Evolutionary conservation across 2,329 filamentous ascomycete genomes (phyloP).

Genomic region (Pyrenochaeta sp.): DNA sequence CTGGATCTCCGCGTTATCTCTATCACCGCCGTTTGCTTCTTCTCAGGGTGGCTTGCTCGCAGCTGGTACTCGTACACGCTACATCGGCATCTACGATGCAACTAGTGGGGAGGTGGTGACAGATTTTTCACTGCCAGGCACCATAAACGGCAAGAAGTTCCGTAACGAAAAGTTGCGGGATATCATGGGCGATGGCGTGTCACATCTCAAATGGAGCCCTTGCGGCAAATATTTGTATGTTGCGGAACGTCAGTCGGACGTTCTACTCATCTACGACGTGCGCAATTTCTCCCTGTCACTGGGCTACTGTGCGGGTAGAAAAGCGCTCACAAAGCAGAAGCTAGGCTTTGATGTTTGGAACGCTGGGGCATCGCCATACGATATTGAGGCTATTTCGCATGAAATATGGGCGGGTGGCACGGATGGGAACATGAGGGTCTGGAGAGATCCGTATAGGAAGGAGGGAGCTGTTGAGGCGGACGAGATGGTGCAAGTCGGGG

Average conservation of each 20-base stretch:
- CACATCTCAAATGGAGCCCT: constrained; percentile 65
- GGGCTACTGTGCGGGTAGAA: constrained; percentile 56
- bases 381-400: constrained; percentile 40
- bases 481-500: constrained; percentile 30
- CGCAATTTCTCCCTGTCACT: constrained; percentile 62
- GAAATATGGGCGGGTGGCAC: constrained; percentile 68
- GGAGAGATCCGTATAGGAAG: constrained; percentile 41
- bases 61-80: constrained; percentile 65
- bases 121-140: constrained; percentile 57
- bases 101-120: constrained; percentile 60
- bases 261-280: constrained; percentile 66
- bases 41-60: constrained; percentile 60
- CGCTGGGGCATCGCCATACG: constrained; percentile 33
- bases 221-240: constrained; percentile 67
- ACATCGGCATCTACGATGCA: constrained; percentile 64
- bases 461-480: constrained; percentile 50
- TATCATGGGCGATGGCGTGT: constrained; percentile 60
- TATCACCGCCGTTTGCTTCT: constrained; percentile 35
- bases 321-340: constrained; percentile 62
- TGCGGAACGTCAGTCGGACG: constrained; percentile 64
- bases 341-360: constrained; percentile 62
- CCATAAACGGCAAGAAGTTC: constrained; percentile 13
- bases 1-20: constrained; percentile 61
- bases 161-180: constrained; percentile 7
- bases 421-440: constrained; percentile 62